These are phyloP conservation scores for Trypanosoma lewisi DNA, from an alignment of 208 protist species.

Conservation along the genomic window DNA sequence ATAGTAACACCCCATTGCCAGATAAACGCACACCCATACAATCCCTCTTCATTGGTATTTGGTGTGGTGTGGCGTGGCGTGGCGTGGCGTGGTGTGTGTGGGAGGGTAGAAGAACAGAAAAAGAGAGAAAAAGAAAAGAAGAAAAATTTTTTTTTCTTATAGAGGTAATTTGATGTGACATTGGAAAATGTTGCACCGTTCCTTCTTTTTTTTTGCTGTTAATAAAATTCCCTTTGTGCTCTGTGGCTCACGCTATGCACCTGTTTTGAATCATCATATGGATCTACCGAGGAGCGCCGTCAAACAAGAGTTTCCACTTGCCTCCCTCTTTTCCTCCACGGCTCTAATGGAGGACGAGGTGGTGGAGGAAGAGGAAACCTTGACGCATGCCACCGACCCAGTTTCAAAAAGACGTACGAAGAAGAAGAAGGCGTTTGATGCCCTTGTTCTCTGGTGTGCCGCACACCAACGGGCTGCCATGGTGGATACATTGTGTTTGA, in stretches of 20 bases:
- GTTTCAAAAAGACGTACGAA: conserved; percentile 28
- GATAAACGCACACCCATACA: not conserved
- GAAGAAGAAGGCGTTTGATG: conserved; percentile 62
- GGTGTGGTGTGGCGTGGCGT: not conserved
- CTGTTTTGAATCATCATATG: conserved; percentile 6
- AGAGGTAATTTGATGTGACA: not conserved
- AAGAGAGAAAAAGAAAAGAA: conserved; percentile 3
- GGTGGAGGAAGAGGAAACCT: not conserved
- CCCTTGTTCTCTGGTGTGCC: conserved; percentile 61
- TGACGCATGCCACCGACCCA: not conserved
- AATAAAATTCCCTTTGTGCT: conserved; percentile 30
- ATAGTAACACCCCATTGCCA: not conserved
- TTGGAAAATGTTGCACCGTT: conserved; percentile 11
- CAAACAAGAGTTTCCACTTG: conserved; percentile 2
- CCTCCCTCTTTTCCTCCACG: not conserved
- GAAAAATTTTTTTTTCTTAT: no score
- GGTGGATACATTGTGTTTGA: not conserved
- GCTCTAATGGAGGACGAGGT: not conserved
- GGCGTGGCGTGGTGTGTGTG: not conserved
- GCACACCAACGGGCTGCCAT: conserved; percentile 40
- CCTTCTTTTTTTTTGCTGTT: conserved; percentile 4
- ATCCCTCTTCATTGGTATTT: not conserved
- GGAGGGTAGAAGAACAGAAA: not conserved
- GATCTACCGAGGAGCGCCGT: not conserved
- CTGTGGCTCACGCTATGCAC: conserved; percentile 29